Percentiles rank a stretch among this genome's conserved stretches.
phyloP scores from a whole-genome alignment of 2,329 filamentous ascomycete genomes.

The Passalora sequoiae region DNA sequence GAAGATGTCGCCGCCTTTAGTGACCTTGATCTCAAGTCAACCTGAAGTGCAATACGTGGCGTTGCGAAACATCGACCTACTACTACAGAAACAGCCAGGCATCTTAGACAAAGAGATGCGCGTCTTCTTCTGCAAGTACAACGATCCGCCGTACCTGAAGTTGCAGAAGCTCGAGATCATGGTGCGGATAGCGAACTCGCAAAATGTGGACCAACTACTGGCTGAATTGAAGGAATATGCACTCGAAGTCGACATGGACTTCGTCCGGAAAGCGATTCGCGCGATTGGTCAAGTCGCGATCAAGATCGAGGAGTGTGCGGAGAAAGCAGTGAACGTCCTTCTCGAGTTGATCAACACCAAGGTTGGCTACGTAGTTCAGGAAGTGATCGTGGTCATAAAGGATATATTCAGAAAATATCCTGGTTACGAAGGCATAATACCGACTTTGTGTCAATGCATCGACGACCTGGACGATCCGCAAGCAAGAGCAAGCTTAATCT shows the following conservation, averaged over 20 bases:
- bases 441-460: slow-evolving; percentile 90
- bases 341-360: slow-evolving; percentile 94
- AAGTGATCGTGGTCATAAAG: slow-evolving; percentile 98
- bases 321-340: slow-evolving; percentile 90
- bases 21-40: slow-evolving; percentile 89
- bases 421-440: slow-evolving; percentile 96
- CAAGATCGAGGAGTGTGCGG: slow-evolving; percentile 92
- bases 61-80: slow-evolving; percentile 87
- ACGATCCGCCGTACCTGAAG: slow-evolving; percentile 95
- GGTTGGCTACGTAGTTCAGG: slow-evolving; percentile 98
- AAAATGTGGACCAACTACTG: slow-evolving; percentile 89
- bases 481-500: slow-evolving; percentile 85
- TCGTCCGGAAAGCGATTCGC: slow-evolving; percentile 86
- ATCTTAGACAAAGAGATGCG: slow-evolving; percentile 95
- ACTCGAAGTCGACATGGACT: slow-evolving; percentile 98
- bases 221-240: slow-evolving; percentile 96
- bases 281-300: slow-evolving; percentile 97
- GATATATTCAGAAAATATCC: slow-evolving; percentile 97
- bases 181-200: slow-evolving; percentile 97
- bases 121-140: slow-evolving; percentile 99
- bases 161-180: slow-evolving; percentile 98
- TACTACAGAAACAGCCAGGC: slow-evolving; percentile 91
- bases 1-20: slow-evolving; percentile 96
- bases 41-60: slow-evolving; percentile 98
- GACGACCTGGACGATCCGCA: slow-evolving; percentile 94